Evolutionary conservation across 371 early-diverging fungal genomes (phyloP).

Genomic region (Mortierella sp.): DNA sequence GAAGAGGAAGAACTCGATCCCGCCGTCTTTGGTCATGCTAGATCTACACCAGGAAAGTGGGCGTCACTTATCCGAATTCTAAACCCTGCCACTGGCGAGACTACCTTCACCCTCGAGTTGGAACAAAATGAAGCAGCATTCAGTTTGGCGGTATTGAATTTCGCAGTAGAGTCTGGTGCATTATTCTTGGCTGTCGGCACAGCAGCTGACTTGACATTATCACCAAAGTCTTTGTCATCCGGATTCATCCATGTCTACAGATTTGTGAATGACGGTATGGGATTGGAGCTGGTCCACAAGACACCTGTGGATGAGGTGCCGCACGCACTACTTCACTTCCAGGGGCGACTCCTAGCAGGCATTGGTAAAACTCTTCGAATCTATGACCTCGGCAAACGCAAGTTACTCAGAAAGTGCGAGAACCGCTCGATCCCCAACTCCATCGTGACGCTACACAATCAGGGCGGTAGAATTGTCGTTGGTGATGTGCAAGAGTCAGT

Average conservation of each 20-base stretch:
- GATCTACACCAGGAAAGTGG: conserved; percentile 84
- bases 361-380: conserved; percentile 90
- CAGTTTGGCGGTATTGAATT: conserved; percentile 79
- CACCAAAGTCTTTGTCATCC: conserved; percentile 77
- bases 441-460: conserved; percentile 82
- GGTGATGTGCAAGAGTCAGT: conserved; percentile 93
- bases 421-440: conserved; percentile 76
- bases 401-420: conserved; percentile 93
- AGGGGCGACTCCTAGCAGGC: conserved; percentile 91
- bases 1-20: conserved; percentile 63
- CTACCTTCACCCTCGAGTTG: conserved; percentile 78
- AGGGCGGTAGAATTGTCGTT: conserved; percentile 89
- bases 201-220: conserved; percentile 76
- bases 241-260: conserved; percentile 86
- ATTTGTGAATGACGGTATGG: conserved; percentile 70
- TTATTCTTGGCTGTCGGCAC: conserved; percentile 90
- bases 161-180: conserved; percentile 69
- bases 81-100: conserved; percentile 86
- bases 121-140: conserved; percentile 93
- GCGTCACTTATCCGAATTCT: conserved; percentile 90
- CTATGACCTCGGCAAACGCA: conserved; percentile 94
- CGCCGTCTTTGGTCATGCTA: conserved; percentile 82
- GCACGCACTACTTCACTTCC: conserved; percentile 86
- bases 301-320: conserved; percentile 92
- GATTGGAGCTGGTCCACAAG: conserved; percentile 85